Evolutionary conservation across 2,329 filamentous ascomycete species (phyloP), one percentile per base, ranked within the genome.

Genomic region (Diplodia mutila): DNA sequence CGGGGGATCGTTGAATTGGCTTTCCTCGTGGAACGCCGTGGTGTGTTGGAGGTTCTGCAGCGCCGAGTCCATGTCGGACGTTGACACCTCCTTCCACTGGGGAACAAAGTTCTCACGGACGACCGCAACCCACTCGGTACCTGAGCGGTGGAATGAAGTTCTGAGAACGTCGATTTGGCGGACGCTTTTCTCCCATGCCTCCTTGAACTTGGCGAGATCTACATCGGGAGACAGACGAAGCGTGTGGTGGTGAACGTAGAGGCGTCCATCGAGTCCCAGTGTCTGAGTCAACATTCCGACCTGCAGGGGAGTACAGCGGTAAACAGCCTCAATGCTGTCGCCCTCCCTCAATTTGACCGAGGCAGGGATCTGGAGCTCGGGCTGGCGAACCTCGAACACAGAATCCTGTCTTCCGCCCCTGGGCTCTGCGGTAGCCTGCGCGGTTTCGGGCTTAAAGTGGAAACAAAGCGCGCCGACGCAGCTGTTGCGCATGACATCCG

Each of bases 191-290:
- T 79, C 74, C 70, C 80, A 83, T 0, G 81, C 78, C 11, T 70
- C 63, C 63, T 77, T 74, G 46, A 80, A 74, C 6, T 68, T 74
- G 1, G 79, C 71, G 9, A 74, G 74, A 54, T 80, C 74, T 1
- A 77, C 57, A 21, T 52, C 34, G 6, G 73, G 72, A 0, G 79
- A 74, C 23, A 81, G 70, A 6, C 71, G 71, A 7, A 75, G 73
- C 5, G 80, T 73, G 68, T 77, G 70, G 67, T 80, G 78, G 14
- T 79, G 78, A 18, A 80, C 75, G 67, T 80, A 81, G 3, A 80
- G 75, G 14, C 83, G 80, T 71, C 90, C 94, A 4, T 87, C 83
- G 0, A 93, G 94, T n/a, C 87, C 83, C 0, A 93, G 71, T 91
- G 97, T 97, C 69, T 92, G 91, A 0, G 80, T 77, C 71, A 82